Percentiles rank a stretch among this genome's conserved stretches.
Evolutionary conservation across 495 filamentous ascomycete species (phyloP).

Genomic region (Podospora sp.): DNA sequence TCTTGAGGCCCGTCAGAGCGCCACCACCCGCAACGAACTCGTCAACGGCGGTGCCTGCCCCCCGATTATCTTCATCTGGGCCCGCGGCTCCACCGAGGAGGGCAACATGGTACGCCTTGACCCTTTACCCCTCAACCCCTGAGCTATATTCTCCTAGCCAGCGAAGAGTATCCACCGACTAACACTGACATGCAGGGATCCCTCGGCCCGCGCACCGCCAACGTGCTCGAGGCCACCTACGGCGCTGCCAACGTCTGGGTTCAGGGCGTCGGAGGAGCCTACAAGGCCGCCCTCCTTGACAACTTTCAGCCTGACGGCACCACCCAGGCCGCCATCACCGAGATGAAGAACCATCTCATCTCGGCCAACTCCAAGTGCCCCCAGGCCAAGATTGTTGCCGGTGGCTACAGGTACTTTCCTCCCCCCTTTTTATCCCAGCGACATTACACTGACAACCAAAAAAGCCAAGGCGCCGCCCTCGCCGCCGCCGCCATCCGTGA

Average conservation of each 20-base stretch:
- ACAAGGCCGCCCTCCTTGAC: slow-evolving; percentile 39
- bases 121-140: not conserved
- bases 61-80: slow-evolving; percentile 55
- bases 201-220: slow-evolving; percentile 34
- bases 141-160: too few relatives aligned
- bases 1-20: slow-evolving; percentile 11
- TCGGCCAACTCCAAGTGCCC: slow-evolving; percentile 40
- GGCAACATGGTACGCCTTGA: slow-evolving; percentile 54
- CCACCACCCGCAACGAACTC: slow-evolving; percentile 20
- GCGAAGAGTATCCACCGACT: too few relatives aligned
- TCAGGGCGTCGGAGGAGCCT: slow-evolving; percentile 42
- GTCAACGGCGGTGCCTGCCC: slow-evolving; percentile 38
- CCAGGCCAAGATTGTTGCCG: slow-evolving; percentile 41
- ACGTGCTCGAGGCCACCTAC: slow-evolving; percentile 33
- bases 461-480: slow-evolving; percentile 59
- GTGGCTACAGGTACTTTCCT: slow-evolving; percentile 37
- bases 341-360: slow-evolving; percentile 37
- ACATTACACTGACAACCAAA: not conserved
- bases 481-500: slow-evolving; percentile 51
- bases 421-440: not conserved
- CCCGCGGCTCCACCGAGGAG: slow-evolving; percentile 39
- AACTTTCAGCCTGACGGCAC: slow-evolving; percentile 41
- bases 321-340: slow-evolving; percentile 37
- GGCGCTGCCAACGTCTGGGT: slow-evolving; percentile 36
- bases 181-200: slow-evolving; percentile 26